phyloP scores from a whole-genome alignment of 495 filamentous ascomycete genomes.

The Choiromyces venosus region DNA sequence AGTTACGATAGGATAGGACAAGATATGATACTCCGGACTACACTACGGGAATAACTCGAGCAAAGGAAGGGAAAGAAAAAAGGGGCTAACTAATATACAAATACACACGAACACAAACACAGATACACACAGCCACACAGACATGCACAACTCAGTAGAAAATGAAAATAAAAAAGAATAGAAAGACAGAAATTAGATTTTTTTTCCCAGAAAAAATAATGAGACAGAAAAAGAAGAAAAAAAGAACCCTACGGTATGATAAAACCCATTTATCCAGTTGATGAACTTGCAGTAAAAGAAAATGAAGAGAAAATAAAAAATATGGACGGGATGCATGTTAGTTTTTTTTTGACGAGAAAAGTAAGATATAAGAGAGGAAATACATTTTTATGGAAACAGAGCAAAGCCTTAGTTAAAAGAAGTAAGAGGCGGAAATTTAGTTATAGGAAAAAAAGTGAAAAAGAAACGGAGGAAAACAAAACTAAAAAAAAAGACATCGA shows the following conservation, averaged over 20 bases:
- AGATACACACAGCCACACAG: neutral
- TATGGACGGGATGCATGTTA: neutral
- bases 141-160: neutral
- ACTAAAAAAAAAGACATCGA: neutral
- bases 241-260: neutral
- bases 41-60: neutral
- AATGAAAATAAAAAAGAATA: neutral
- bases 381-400: neutral
- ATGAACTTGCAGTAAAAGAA: neutral
- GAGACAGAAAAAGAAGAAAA: no score
- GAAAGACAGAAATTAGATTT: neutral
- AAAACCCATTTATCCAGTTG: constrained; percentile 3
- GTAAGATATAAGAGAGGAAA: neutral
- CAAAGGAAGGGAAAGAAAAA: neutral
- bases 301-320: neutral
- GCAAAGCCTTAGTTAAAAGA: neutral
- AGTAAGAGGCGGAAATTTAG: neutral
- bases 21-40: neutral
- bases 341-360: neutral
- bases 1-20: neutral
- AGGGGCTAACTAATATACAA: constrained; percentile 1
- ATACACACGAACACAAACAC: neutral
- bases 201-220: constrained; percentile 4
- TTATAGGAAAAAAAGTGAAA: neutral
- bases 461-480: neutral